Evolutionary conservation across 768 basidiomycete genomes (phyloP), one percentile per base, ranked within the genome.

Genomic region (Lanmaoa rubissima): DNA sequence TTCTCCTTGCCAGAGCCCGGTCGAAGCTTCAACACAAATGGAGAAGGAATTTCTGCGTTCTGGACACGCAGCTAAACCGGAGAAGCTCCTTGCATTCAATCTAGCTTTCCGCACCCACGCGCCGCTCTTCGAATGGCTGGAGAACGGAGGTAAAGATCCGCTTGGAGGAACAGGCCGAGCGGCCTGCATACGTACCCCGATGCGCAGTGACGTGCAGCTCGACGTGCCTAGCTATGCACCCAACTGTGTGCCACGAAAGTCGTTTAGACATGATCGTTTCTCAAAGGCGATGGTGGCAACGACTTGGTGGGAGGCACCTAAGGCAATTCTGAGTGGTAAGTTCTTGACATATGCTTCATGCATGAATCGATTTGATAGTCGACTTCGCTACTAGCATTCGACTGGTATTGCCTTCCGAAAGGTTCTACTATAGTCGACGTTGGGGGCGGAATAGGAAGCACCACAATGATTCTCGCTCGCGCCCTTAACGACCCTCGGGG

Each of bases 231-330:
- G 35, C 7, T 35, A 42, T 16, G 38, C n/a, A 12, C 5, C 47
- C 34, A 42, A 38, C 11, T 10, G 39, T 14, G 31, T 13, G 1
- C 19, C 45, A 32, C 61, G 54, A 43, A 83, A 82, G 61, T 73
- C 74, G 21, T 82, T 79, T 55, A 74, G 88, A 48, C 74, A 90
- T 54, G 79, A 83, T 59, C 75, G 88, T 36, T 91, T 91, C 62
- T 88, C 87, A 32, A 83, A 81, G 54, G 87, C 88, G 4, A 92
- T 92, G 89, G 78, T 78, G 7, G 87, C 86, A 19, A 87, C 88
- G 6, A 79, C 77, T 28, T 81, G 80, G 2, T 91, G 89, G 88
- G 88, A 87, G 72, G 79, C 75, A 2, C 84, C 84, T 16, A 81
- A 81, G 17, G 83, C 82, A 3, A 78, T 86, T 31, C 68, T 85